phyloP scores from a whole-genome alignment of 2,329 filamentous ascomycete genomes.

The Diaporthe caulivora region DNA sequence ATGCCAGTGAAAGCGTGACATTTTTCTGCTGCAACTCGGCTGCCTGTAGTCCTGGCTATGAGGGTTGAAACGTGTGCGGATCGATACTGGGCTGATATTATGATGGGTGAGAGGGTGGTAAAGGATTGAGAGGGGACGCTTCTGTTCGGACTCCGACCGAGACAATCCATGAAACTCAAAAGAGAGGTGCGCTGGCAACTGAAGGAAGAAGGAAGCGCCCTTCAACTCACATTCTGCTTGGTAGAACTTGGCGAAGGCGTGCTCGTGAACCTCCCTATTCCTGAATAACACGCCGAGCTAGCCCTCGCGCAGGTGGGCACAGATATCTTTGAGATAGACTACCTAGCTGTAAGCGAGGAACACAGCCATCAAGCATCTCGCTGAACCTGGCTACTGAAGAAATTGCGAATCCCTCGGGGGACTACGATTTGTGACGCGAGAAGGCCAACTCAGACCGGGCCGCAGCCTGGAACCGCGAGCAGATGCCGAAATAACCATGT shows the following conservation, averaged over 20 bases:
- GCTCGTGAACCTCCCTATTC: conserved; percentile 16
- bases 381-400: no score
- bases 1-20: background rate
- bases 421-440: background rate
- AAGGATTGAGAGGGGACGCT: background rate
- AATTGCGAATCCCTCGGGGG: background rate
- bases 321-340: conserved; percentile 31
- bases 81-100: background rate
- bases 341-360: background rate
- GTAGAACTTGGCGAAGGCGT: conserved; percentile 32
- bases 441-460: conserved; percentile 10
- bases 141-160: background rate
- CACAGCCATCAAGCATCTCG: background rate
- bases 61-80: background rate
- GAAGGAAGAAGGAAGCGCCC: background rate
- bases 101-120: background rate
- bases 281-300: conserved; percentile 24
- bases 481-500: background rate
- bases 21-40: no score
- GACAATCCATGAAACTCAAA: background rate
- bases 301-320: conserved; percentile 27
- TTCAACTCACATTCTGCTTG: conserved; percentile 27
- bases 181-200: no score
- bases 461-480: background rate
- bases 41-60: background rate